phyloP scores from a whole-genome alignment of 139 green algal genomes.

The Pseudopediastrum boryanum region DNA sequence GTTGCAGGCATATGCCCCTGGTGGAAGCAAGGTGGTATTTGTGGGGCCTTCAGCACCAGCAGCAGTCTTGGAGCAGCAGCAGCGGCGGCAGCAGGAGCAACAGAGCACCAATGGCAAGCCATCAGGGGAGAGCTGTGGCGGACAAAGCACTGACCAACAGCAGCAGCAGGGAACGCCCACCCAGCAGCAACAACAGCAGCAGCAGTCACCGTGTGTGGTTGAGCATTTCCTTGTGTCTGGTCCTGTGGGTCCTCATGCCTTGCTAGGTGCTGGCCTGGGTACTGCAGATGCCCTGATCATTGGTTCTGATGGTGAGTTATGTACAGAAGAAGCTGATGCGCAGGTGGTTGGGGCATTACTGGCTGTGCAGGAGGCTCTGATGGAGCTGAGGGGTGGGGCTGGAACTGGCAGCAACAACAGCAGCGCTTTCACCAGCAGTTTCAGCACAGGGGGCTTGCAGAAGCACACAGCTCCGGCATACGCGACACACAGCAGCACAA shows the following conservation, averaged over 20 bases:
- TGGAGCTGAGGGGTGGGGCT: background rate
- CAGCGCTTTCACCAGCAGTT: background rate
- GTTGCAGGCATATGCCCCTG: too few relatives aligned
- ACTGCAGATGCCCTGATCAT: constrained; percentile 18
- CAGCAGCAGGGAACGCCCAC: too few relatives aligned
- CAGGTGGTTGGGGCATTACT: constrained; percentile 17
- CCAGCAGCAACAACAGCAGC: background rate
- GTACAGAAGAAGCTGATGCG: constrained; percentile 19
- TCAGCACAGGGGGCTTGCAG: background rate
- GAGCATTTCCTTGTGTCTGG: constrained; percentile 1
- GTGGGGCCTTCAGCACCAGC: too few relatives aligned
- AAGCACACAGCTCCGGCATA: background rate
- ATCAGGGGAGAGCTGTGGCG: too few relatives aligned
- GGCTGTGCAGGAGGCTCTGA: constrained; percentile 20
- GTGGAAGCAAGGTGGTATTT: too few relatives aligned
- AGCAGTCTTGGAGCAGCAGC: constrained; percentile 1
- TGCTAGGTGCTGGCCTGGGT: constrained; percentile 8
- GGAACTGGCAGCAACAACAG: background rate
- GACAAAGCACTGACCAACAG: too few relatives aligned
- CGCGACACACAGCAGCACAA: background rate
- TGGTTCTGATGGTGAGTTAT: background rate
- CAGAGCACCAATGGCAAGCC: too few relatives aligned
- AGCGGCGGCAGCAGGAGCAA: too few relatives aligned
- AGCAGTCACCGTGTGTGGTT: background rate
- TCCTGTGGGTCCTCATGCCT: background rate